Conservation (phyloP, 495 filamentous ascomycete species). For the Cudoniella acicularis region DNA sequence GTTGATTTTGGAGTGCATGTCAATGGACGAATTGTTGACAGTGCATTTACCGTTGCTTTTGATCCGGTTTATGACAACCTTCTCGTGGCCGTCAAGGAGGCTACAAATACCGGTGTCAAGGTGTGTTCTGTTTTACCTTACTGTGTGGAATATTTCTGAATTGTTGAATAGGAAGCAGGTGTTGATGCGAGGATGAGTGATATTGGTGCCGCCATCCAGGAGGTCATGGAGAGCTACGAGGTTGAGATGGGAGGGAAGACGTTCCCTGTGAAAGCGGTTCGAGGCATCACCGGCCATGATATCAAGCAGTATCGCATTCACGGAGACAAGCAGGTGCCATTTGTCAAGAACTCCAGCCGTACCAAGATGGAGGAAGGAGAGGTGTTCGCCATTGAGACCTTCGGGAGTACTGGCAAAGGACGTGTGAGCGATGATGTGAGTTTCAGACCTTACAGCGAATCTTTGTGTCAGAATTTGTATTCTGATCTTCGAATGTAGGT, state of each 20-base stretch:
- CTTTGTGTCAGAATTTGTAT: background rate
- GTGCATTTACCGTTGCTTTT: slow-evolving; percentile 85
- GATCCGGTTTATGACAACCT: slow-evolving; percentile 81
- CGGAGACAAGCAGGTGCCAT: slow-evolving; percentile 82
- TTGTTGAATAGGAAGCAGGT: slow-evolving; percentile 56
- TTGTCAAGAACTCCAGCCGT: slow-evolving; percentile 71
- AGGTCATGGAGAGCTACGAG: slow-evolving; percentile 87
- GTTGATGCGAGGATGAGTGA: slow-evolving; percentile 76
- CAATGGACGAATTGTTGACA: slow-evolving; percentile 86
- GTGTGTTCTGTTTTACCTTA: background rate
- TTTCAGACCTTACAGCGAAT: background rate
- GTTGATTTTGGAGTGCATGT: slow-evolving; percentile 91
- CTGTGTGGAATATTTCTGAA: background rate
- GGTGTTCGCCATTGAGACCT: slow-evolving; percentile 90
- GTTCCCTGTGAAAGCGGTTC: slow-evolving; percentile 77
- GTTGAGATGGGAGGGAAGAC: slow-evolving; percentile 71
- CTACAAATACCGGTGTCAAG: slow-evolving; percentile 82
- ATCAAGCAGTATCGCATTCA: slow-evolving; percentile 85
- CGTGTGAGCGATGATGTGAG: slow-evolving; percentile 70
- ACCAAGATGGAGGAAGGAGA: slow-evolving; percentile 95
- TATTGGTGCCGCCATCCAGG: slow-evolving; percentile 74
- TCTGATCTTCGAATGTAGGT: slow-evolving; percentile 36
- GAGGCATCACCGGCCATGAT: slow-evolving; percentile 84
- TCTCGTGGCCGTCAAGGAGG: slow-evolving; percentile 75
- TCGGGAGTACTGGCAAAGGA: slow-evolving; percentile 86